Base-by-base conservation (phyloP, 1,284 basidiomycete species). In the Somion occarium region DNA sequence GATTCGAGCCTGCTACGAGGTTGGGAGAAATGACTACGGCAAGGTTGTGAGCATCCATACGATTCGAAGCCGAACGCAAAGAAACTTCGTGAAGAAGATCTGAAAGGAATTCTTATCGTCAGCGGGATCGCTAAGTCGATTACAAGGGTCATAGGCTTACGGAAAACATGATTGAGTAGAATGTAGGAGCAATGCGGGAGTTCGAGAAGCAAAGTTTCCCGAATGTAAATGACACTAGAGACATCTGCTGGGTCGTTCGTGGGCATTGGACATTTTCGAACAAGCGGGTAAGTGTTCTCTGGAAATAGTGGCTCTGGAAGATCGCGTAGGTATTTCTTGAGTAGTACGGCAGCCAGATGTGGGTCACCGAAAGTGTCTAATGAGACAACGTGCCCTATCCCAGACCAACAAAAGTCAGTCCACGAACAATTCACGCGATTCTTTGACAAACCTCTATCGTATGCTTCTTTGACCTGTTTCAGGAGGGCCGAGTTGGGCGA, bases 31-130 rank as follows among this genome's bases (percentile, higher is more conserved):
- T 70, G 4, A 92, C 89, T 39, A 92, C 73, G 9, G 90, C 76
- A 38, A 93, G 80, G 61, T 93, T 93, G 58, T 85, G 78, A 20
- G 88, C 86, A 61, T 90, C 86, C 90, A 93, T 93, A 46, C 78
- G 75, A 63, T 93, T 93, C 2, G 67, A 69, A 1, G 74, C 69
- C 0, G 82, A 73, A 13, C 80, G 81, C 12, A 84, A 68, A 0
- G 88, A 84, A 4, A 91, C 83, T 53, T 91, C 83, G 57, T 93
- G 85, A 56, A 91, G 72, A 22, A 92, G 74, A 61, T 90, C 88
- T 91, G 54, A 3, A 53, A 25, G 46, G 48, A 41, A 44, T 38
- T 30, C 11, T 37, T 37, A 37, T 37, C 11, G n/a, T 37, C n/a
- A 37, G 34, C 34, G 34, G 11, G n/a, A 37, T n/a, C n/a, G n/a